Base-by-base conservation (phyloP, 2,329 filamentous ascomycete species). In the Penicillium digitatum region DNA sequence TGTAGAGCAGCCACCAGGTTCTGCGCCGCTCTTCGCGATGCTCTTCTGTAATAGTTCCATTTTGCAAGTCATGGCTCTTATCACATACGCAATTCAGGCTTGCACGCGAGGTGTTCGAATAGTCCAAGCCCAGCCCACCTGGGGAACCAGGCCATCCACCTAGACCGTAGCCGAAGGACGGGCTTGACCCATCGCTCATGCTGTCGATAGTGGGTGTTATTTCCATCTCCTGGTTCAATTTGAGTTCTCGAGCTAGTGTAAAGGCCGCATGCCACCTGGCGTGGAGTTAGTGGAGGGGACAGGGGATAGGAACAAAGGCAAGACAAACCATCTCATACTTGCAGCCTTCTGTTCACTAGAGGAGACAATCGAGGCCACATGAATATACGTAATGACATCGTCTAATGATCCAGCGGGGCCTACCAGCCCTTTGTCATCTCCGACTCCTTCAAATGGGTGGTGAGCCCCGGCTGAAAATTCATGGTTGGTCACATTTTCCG, bases 271-370 rank as follows among this genome's bases (percentile, higher is more conserved):
- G 94, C 92, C 92, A 96, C 70, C 70, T 73, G 48, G 2, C 22
- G 11, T 32, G 3, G 16, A 22, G 49, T 62, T 26, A 59, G 52
- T 50, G 22, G 46, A 46, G 26, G 43, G 35, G 18, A 52, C 34
- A 38, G 26, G 27, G 31, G 38, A 38, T 42, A 26, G 9, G 46
- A 22, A 29, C 7, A n/a, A 22, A 32, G n/a, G 16, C 31, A 29
- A 5, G 38, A 62, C 63, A 11, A 57, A 72, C 92, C 92, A 96
- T 60, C 91, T 81, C 66, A 96, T 79, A 66, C 90, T 95, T n/a
- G 91, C 91, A 12, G 90, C 90, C 71, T 96, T 96, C 74, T 95
- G 93, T 71, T 96, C 92, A 69, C 90, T 95, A 10, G 92, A 90
- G 10, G 91, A 95, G 2, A 95, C 89, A 11, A 96, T 91, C 1